Evolutionary conservation across 495 filamentous ascomycete species (phyloP).

Genomic region (Jackrogersella multiformis): DNA sequence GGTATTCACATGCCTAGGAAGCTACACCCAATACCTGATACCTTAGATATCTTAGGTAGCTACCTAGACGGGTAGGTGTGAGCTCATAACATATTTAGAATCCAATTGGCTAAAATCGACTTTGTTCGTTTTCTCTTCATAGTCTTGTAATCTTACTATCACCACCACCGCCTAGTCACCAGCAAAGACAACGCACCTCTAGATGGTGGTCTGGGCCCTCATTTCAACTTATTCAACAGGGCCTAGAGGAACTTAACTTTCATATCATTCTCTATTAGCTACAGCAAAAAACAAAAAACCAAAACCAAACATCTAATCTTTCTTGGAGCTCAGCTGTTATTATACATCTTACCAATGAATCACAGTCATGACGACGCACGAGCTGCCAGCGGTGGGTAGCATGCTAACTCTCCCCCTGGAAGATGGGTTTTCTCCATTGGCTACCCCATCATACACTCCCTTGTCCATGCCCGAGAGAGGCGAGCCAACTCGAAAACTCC

Average conservation of each 20-base stretch:
- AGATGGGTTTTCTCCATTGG: constrained; percentile 35
- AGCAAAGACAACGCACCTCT: constrained; percentile 18
- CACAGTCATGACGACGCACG: constrained; percentile 19
- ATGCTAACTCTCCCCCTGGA: constrained; percentile 30
- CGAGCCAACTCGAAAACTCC: constrained; percentile 49
- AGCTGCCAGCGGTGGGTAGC: constrained; percentile 25
- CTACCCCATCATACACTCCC: constrained; percentile 39
- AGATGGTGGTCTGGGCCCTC: constrained; percentile 36
- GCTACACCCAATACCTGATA: too few relatives aligned
- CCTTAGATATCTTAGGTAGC: neutral
- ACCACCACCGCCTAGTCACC: constrained; percentile 22
- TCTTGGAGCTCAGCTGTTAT: constrained; percentile 10
- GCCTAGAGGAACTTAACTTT: constrained; percentile 19
- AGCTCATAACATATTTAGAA: neutral
- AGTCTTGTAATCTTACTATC: neutral
- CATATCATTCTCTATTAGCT: constrained; percentile 20
- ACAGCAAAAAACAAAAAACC: too few relatives aligned
- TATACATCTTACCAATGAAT: constrained; percentile 31
- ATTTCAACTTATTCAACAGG: constrained; percentile 12
- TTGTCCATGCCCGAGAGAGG: constrained; percentile 40
- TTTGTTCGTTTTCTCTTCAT: neutral
- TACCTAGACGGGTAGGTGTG: neutral
- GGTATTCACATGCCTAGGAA: neutral
- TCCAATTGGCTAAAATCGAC: neutral
- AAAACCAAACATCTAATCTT: constrained; percentile 11